Percentiles rank a stretch among this genome's conserved stretches.
Evolutionary conservation across 805 yeast species (phyloP).

Genomic region (Brettanomyces anomalus): DNA sequence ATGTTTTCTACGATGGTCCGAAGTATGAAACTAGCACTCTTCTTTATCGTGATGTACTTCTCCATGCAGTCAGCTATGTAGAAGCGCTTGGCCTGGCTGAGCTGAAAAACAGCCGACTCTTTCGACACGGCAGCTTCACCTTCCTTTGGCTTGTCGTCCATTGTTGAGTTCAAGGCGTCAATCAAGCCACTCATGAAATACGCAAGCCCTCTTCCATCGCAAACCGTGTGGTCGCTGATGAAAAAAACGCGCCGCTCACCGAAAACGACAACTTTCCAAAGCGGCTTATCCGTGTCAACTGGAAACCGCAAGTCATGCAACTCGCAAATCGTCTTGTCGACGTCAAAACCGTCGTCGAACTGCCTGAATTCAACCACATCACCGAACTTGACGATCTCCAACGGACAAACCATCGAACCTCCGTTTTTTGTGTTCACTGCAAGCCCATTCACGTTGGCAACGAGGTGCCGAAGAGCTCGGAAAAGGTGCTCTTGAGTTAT

Average conservation of each 20-base stretch:
- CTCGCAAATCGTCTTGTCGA: background rate
- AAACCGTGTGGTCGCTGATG: slow-evolving; percentile 1
- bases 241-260: background rate
- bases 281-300: background rate
- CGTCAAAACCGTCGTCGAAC: background rate
- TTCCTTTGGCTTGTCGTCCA: background rate
- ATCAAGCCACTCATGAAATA: background rate
- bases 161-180: background rate
- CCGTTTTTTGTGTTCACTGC: background rate
- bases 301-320: background rate
- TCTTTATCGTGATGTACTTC: background rate
- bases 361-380: background rate
- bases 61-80: background rate
- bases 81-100: background rate
- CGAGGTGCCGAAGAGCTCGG: background rate
- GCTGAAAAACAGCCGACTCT: background rate
- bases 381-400: background rate
- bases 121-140: background rate
- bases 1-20: background rate
- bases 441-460: background rate
- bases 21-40: background rate
- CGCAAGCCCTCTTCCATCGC: slow-evolving; percentile 1
- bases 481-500: background rate
- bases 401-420: background rate
- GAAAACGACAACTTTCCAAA: slow-evolving; percentile 1